These are phyloP conservation scores for Gnaphalium uliginosum DNA, from an alignment of 129 eudicot genomes.

Conservation along the genomic window DNA sequence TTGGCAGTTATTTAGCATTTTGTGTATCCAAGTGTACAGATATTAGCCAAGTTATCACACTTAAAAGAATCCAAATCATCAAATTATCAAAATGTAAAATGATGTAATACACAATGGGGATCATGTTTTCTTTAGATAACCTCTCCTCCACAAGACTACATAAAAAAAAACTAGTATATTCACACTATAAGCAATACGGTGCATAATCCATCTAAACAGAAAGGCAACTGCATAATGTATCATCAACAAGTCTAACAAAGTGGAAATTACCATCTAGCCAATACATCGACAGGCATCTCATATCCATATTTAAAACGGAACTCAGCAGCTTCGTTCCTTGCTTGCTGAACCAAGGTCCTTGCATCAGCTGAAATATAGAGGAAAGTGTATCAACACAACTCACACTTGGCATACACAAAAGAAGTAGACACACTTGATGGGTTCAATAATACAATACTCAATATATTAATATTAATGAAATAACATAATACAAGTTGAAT, in stretches of 20 bases:
- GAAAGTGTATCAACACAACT: neutral
- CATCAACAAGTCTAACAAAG: neutral
- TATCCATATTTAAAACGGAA: constrained; percentile 86
- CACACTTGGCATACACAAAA: neutral
- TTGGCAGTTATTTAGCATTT: neutral
- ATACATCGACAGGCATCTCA: constrained; percentile 93
- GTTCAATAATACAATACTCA: neutral
- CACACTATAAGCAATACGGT: neutral
- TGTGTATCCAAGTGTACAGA: neutral
- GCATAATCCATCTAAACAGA: neutral
- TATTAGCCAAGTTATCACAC: neutral
- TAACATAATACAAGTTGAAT: neutral
- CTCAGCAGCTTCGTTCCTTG: constrained; percentile 97
- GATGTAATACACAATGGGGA: neutral
- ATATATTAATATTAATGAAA: neutral
- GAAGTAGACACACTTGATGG: neutral
- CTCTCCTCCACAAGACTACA: neutral
- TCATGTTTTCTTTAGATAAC: neutral
- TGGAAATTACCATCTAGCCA: constrained; percentile 76
- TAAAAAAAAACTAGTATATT: too few relatives aligned
- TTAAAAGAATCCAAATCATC: neutral
- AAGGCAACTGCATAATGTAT: neutral
- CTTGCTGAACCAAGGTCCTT: constrained; percentile 95
- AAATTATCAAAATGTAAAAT: neutral
- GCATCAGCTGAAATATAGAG: constrained; percentile 70